Conservation (phyloP, 345 rosid genomes). For the Rhodomyrtus tomentosa region DNA sequence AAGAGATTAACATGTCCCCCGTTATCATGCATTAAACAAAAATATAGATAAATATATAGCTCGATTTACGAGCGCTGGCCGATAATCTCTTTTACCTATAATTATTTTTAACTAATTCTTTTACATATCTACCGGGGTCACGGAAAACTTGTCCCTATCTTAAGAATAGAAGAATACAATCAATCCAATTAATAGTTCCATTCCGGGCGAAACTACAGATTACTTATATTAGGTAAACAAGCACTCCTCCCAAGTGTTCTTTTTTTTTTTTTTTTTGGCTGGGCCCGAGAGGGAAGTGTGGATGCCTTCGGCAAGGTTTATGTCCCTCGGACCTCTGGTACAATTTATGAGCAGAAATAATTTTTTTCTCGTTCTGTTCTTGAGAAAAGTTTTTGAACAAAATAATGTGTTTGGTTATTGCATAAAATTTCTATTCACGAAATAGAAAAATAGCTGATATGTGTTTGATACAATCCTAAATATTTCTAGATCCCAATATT, state of each 20-base stretch:
- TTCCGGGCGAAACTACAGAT: background rate
- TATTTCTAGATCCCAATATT: no score
- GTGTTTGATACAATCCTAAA: no score
- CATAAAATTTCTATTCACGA: no score
- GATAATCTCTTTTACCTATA: background rate
- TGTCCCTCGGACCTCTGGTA: no score
- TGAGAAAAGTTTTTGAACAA: rapidly evolving
- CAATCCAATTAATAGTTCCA: background rate
- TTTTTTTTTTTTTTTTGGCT: background rate
- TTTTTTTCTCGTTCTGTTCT: no score
- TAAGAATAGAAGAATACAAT: background rate
- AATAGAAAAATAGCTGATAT: no score
- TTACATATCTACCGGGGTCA: background rate
- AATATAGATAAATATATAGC: background rate
- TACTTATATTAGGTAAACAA: background rate
- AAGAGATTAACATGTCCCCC: background rate
- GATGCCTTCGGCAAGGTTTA: no score
- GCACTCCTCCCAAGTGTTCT: background rate
- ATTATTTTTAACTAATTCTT: background rate
- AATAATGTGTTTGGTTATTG: no score
- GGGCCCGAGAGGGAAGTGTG: background rate
- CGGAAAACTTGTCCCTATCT: background rate
- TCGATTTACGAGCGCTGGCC: background rate
- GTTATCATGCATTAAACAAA: background rate
- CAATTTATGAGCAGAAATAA: no score